Base-by-base conservation (phyloP, 805 yeast species). In the Starmerella davenportii region DNA sequence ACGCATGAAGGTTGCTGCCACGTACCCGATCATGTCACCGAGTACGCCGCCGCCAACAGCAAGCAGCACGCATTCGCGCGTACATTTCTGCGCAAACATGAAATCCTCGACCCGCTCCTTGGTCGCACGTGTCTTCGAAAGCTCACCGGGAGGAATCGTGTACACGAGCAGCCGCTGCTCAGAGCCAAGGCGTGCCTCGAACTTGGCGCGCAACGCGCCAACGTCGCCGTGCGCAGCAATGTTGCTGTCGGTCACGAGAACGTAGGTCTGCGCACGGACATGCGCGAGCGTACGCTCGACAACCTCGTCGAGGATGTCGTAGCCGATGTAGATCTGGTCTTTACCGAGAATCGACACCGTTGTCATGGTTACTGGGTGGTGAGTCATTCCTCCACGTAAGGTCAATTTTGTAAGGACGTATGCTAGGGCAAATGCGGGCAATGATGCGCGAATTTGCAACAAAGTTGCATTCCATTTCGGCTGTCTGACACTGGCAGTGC, bases 1-100 rank as follows among this genome's bases (percentile, higher is more conserved):
- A 56, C 98, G 72, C 98, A 90, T 90, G 58, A 90, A 90, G 2
- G 98, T 90, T 24, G 98, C 87, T n/a, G 98, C 98, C 31, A 90
- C 96, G 56, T 74, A 90, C 3, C 98, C 98, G 48, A 87, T 80
- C 98, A 90, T 87, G 56, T 90, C 98, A 43, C 98, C 98, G 58
- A 90, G 87, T 38, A 90, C 92, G 51, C 98, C 98, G 48, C 98
- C 98, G 44, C 98, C 98, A 43, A 90, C 72, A 7, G 98, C 98
- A 35, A 90, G 61, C 41, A 90, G 74, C 20, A 90, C 81, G 2
- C 96, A 84, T 57, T 90, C 98, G 60, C 98, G 72, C 14, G 96
- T 90, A 59, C 98, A 90, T 20, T 93, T 93, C 53, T 81, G 61
- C 4, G 60, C 52, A 44, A 90, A 68, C 52, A 90, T 62, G 59